Base-by-base conservation (phyloP, 768 basidiomycete genomes). In the Fomitopsis serialis region DNA sequence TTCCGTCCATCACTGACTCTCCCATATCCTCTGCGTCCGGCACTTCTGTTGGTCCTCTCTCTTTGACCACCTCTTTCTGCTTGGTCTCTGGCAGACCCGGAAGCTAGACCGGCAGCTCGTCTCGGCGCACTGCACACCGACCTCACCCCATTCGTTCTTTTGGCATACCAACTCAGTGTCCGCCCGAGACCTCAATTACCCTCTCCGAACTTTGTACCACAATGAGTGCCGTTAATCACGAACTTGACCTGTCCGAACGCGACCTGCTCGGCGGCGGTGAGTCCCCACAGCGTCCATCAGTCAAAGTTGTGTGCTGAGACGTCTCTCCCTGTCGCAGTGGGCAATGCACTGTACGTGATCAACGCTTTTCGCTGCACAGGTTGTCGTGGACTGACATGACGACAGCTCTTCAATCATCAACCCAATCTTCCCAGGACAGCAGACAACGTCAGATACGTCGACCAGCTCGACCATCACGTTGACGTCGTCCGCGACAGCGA, bases 221-320 rank as follows among this genome's bases (percentile, higher is more conserved):
- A 22, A 34, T 34, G 46, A 49, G 22, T 23, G 34, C 21, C 59
- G 57, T 44, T 58, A 27, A 54, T 36, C 35, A 62, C 56, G 56
- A 36, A 19, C 9, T 40, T 27, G 34, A 23, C 35, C 22, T 49
- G 35, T 40, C 34, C 21, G 64, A 66, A 58, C 69, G 65, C 60
- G 64, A 57, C 54, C 59, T 57, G 37, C 24, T 69, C 42, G 43
- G 53, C 15, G 62, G 58, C 54, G 35, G 71, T 73, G 54, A 62
- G 71, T 56, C 12, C 2, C 21, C 19, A 34, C 48, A 21, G 21
- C 35, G 3, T 7, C 48, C 32, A 17, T 37, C 34, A 49, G 29
- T 36, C 34, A 22, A n/a, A 47, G 23, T 34, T n/a, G 32, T 40
- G 37, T 17, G 19, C 32, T 32, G 19, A 37, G 19, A 10, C 19